These are phyloP conservation scores for Staphylotrichum tortipilum DNA, from an alignment of 495 filamentous ascomycete genomes.

Conservation along the genomic window DNA sequence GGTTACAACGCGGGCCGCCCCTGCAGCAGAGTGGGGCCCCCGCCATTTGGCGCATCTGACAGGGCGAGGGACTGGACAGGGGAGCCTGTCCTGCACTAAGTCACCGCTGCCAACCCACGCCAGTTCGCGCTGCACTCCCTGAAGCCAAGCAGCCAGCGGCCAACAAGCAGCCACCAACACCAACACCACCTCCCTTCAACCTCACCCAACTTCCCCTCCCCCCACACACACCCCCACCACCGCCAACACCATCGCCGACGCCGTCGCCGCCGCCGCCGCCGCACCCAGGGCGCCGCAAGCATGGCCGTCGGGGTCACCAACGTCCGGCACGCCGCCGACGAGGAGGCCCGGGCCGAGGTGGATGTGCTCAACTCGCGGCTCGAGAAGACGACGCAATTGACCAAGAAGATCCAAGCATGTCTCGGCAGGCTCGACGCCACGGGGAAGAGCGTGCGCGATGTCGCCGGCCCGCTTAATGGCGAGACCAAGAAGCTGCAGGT, in stretches of 20 bases:
- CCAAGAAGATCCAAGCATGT: conserved; percentile 88
- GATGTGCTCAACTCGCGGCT: conserved; percentile 57
- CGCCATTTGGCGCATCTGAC: too few species aligned
- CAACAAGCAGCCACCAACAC: too few species aligned
- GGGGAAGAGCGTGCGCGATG: conserved; percentile 81
- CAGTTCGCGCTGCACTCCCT: too few species aligned
- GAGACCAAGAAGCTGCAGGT: conserved; percentile 84
- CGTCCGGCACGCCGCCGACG: conserved; percentile 44
- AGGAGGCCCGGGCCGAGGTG: conserved; percentile 57
- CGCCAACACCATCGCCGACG: neutral
- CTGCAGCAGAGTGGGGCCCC: too few species aligned
- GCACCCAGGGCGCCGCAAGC: conserved; percentile 2
- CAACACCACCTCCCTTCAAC: too few species aligned
- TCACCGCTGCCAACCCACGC: too few species aligned
- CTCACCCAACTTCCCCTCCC: conserved; percentile 1
- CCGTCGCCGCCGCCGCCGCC: too few species aligned
- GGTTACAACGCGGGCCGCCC: too few species aligned
- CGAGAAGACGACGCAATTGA: conserved; percentile 61
- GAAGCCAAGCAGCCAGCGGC: too few species aligned
- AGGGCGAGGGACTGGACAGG: too few species aligned
- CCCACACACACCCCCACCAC: neutral
- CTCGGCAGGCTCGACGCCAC: conserved; percentile 75
- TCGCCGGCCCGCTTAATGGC: conserved; percentile 85
- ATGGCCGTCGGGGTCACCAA: conserved; percentile 43
- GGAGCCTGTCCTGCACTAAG: too few species aligned